Conservation (phyloP, 2,329 filamentous ascomycete genomes). For the Beauveria asiatica region DNA sequence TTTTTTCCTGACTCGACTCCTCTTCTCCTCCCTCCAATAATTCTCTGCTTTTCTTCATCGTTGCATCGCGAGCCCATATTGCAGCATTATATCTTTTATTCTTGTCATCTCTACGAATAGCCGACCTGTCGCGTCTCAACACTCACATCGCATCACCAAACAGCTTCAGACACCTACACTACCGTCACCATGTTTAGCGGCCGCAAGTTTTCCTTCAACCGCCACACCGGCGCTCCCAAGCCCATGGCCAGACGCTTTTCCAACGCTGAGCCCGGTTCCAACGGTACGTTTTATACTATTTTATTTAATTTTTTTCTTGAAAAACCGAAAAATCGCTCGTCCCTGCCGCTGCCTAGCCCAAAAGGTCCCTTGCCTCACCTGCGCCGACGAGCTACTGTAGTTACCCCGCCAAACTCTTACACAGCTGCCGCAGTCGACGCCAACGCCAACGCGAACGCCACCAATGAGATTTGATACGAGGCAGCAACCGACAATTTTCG, state of each 20-base stretch:
- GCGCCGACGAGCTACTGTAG: background rate
- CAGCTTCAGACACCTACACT: background rate
- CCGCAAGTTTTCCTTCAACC: constrained; percentile 60
- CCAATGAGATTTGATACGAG: background rate
- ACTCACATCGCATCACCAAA: background rate
- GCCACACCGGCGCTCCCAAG: constrained; percentile 54
- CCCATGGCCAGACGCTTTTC: constrained; percentile 47
- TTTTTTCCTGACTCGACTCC: constrained; percentile 7
- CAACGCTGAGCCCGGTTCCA: constrained; percentile 45
- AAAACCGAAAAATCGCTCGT: background rate
- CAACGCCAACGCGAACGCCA: background rate
- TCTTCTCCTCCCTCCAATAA: background rate
- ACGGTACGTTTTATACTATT: constrained; percentile 44
- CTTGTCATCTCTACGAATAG: background rate
- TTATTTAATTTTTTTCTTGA: too few relatives aligned
- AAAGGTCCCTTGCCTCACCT: background rate
- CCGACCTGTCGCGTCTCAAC: background rate
- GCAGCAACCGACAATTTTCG: background rate
- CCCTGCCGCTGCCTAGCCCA: constrained; percentile 2
- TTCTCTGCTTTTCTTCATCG: background rate
- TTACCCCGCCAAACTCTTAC: background rate
- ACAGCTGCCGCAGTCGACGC: background rate
- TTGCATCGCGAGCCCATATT: background rate
- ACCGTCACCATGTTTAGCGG: constrained; percentile 37
- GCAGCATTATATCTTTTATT: background rate